A percentile compares a stretch with the other conserved stretches of the same genome.
phyloP scores from a whole-genome alignment of 2,329 filamentous ascomycete species.

The Colletotrichum siamense region DNA sequence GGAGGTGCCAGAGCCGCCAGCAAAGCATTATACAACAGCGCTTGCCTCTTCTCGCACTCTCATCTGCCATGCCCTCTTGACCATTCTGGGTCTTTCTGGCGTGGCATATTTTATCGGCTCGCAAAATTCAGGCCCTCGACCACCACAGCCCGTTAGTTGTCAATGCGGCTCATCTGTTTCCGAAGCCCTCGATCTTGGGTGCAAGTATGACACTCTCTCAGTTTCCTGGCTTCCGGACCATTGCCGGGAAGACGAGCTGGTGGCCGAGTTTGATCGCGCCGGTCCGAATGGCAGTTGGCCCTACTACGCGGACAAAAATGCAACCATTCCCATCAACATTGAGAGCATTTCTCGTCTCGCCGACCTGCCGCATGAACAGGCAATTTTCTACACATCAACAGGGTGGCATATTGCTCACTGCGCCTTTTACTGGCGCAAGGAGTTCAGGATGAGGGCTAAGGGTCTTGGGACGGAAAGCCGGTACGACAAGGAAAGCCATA shows the following conservation, averaged over 20 bases:
- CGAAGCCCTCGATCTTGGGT: background rate
- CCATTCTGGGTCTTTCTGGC: background rate
- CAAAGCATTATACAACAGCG: background rate
- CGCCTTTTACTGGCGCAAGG: background rate
- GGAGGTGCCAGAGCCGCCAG: background rate
- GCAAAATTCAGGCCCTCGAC: background rate
- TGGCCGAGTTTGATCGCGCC: background rate
- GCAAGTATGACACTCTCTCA: background rate
- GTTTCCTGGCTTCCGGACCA: background rate
- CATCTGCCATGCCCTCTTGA: background rate
- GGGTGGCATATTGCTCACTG: background rate
- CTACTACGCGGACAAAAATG: background rate
- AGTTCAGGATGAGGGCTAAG: background rate
- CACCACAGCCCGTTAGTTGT: background rate
- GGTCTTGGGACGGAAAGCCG: background rate
- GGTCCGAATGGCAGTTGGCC: background rate
- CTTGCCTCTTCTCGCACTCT: background rate
- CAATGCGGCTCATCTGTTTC: background rate
- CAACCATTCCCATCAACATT: background rate
- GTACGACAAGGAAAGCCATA: background rate
- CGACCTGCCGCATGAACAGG: background rate
- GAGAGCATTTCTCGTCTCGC: background rate
- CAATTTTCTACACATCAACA: background rate
- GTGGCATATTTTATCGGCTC: background rate
- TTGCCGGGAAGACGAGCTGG: background rate